Conservation (phyloP, 2,329 filamentous ascomycete species). For the Bipolaris sorokiniana region DNA sequence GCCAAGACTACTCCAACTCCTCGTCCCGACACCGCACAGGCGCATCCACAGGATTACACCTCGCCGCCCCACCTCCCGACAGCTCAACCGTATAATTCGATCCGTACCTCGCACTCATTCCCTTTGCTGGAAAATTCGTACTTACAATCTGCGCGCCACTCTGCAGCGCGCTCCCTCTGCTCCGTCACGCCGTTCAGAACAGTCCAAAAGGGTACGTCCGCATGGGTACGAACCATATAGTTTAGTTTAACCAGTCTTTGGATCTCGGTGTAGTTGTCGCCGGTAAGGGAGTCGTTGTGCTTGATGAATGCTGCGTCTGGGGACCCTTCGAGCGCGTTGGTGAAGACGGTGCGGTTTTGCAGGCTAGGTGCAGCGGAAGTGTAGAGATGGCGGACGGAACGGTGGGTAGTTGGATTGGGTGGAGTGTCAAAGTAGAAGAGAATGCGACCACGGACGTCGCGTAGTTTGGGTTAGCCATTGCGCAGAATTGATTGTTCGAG, state of each 20-base stretch:
- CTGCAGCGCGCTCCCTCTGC: slow-evolving; percentile 52
- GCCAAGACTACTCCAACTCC: slow-evolving; percentile 22
- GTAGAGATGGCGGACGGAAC: slow-evolving; percentile 50
- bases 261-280: slow-evolving; percentile 46
- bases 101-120: slow-evolving; percentile 56
- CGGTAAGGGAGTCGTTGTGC: slow-evolving; percentile 52
- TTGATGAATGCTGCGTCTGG: slow-evolving; percentile 59
- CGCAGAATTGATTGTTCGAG: slow-evolving; percentile 56
- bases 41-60: slow-evolving; percentile 49
- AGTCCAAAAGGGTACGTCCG: slow-evolving; percentile 56
- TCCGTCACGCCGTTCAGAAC: slow-evolving; percentile 51
- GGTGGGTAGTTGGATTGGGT: slow-evolving; percentile 41
- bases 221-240: slow-evolving; percentile 58
- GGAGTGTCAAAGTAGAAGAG: slow-evolving; percentile 61
- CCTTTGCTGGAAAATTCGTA: slow-evolving; percentile 57
- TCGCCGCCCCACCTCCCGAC: slow-evolving; percentile 37
- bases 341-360: slow-evolving; percentile 57
- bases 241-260: slow-evolving; percentile 54
- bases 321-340: slow-evolving; percentile 55
- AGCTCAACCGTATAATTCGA: slow-evolving; percentile 55
- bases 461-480: slow-evolving; percentile 57
- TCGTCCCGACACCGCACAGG: slow-evolving; percentile 45
- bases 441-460: slow-evolving; percentile 53
- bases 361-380: slow-evolving; percentile 42
- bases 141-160: slow-evolving; percentile 60